Evolutionary conservation across 108 stramenopile species (phyloP).

Genomic region (Cyclotella sp.): DNA sequence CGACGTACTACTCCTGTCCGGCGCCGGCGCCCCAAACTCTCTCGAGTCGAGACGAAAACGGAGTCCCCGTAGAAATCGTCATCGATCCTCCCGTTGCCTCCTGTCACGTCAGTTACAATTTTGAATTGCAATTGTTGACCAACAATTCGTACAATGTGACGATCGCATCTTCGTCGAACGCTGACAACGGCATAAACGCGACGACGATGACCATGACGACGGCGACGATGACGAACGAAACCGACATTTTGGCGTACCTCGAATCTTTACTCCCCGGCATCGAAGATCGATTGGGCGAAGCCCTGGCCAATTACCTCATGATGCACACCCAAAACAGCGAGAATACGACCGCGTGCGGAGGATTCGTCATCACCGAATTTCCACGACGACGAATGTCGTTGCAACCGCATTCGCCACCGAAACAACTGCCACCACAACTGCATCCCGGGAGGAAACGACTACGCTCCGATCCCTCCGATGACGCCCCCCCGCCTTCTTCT

Average conservation of each 20-base stretch:
- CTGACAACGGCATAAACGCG: too few species aligned
- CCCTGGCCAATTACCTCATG: conserved; percentile 16
- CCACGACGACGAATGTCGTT: not conserved
- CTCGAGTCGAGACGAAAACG: conserved; percentile 1
- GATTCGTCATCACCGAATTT: conserved; percentile 30
- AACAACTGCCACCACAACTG: not conserved
- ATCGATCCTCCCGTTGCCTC: conserved; percentile 21
- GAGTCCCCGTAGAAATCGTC: conserved; percentile 3
- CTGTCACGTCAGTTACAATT: conserved; percentile 12
- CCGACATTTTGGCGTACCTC: conserved; percentile 7
- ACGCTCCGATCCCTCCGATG: not conserved
- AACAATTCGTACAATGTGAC: not conserved
- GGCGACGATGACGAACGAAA: not conserved
- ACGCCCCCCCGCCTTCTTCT: too few species aligned
- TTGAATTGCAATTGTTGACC: conserved; percentile 24
- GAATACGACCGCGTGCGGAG: conserved; percentile 17
- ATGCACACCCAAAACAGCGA: conserved; percentile 17
- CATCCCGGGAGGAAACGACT: not conserved
- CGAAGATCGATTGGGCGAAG: conserved; percentile 9
- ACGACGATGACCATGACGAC: not conserved
- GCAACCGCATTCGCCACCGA: not conserved
- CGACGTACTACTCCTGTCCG: conserved; percentile 36
- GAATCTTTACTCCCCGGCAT: conserved; percentile 21
- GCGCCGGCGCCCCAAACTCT: conserved; percentile 11
- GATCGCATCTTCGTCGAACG: too few species aligned